Base-by-base conservation (phyloP, 2,329 filamentous ascomycete genomes). In the Pyrenochaeta sp. region DNA sequence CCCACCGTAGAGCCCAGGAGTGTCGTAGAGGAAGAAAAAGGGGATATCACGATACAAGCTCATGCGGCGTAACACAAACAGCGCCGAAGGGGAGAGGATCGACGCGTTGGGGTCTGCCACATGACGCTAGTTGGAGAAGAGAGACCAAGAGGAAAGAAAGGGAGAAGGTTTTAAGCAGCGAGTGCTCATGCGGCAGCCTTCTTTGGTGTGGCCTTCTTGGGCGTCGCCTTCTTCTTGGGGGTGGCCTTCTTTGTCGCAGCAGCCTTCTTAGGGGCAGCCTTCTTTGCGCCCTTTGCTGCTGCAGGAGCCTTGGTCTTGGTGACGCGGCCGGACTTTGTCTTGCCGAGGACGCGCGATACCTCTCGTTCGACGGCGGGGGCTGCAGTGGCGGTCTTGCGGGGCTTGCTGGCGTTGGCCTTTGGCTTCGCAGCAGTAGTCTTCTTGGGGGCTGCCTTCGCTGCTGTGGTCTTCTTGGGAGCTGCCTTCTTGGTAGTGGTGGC, bases 261-360 rank as follows among this genome's bases (percentile, higher is more conserved):
- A 15, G 79, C 75, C 66, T 73, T 75, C 70, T 76, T 77, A 61
- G 67, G 77, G 63, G 56, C 76, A 4, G 78, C 72, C 59, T 46
- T 51, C 56, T 62, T 66, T 2, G 59, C 50, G 19, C 61, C 54
- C 54, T 62, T 68, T 42, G 69, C 49, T 46, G 62, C 61, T n/a
- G 65, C 66, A 59, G 75, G 83, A 56, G 82, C 80, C 37, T 83
- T 81, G 25, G 84, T 82, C 87, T 95, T 96, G 71, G 90, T 87
- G 71, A 96, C 90, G 68, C 92, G 90, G 48, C 92, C 92, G 52
- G 91, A 89, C 87, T 95, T 95, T 78, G 92, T 93, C 87, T 91
- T 93, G 77, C 85, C 86, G 51, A 93, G 81, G 48, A 90, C 84
- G 72, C 88, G 88, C 24, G 81, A 73, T 62, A 88, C 84, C 80